Evolutionary conservation across 2,329 filamentous ascomycete genomes (phyloP).

Genomic region (Curvularia hawaiiensis): DNA sequence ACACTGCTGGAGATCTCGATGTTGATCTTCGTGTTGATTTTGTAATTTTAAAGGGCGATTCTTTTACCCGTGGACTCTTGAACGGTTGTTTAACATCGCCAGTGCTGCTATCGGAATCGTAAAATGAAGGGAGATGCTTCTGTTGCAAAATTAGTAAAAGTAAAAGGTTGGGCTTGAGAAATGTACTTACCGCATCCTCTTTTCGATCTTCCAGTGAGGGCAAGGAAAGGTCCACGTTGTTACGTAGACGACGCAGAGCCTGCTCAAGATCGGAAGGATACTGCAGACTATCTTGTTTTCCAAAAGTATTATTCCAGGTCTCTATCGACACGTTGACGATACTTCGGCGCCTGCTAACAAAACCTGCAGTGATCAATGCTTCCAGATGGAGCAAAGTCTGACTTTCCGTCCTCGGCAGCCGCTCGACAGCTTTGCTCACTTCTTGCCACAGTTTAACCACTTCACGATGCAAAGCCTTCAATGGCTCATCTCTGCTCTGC

Average conservation of each 20-base stretch:
- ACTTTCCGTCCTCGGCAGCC: slow-evolving; percentile 63
- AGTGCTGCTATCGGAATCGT: slow-evolving; percentile 48
- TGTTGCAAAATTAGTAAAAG: slow-evolving; percentile 47
- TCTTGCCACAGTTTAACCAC: slow-evolving; percentile 48
- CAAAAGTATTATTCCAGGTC: slow-evolving; percentile 75
- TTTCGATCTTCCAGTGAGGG: slow-evolving; percentile 53
- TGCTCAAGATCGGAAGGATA: slow-evolving; percentile 70
- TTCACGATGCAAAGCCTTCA: slow-evolving; percentile 33
- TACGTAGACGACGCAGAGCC: slow-evolving; percentile 65
- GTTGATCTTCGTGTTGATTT: slow-evolving; percentile 31
- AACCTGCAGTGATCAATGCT: slow-evolving; percentile 57
- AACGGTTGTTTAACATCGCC: slow-evolving; percentile 19
- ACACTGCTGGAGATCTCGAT: slow-evolving; percentile 34
- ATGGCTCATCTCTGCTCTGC: slow-evolving; percentile 25
- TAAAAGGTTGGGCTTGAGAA: slow-evolving; percentile 48
- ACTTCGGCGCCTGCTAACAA: slow-evolving; percentile 57
- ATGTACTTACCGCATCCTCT: slow-evolving; percentile 45
- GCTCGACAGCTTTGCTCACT: slow-evolving; percentile 60
- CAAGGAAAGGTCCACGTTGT: slow-evolving; percentile 58
- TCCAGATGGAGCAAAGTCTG: slow-evolving; percentile 60
- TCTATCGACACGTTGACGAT: slow-evolving; percentile 59
- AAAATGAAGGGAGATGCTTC: slow-evolving; percentile 32
- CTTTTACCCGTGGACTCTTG: slow-evolving; percentile 31
- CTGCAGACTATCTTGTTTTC: slow-evolving; percentile 60
- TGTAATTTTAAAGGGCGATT: slow-evolving; percentile 35